A percentile compares a stretch with the other conserved stretches of the same genome.
These are phyloP conservation scores for Aureobasidium vineae DNA, from an alignment of 2,329 filamentous ascomycete genomes.

Conservation along the genomic window DNA sequence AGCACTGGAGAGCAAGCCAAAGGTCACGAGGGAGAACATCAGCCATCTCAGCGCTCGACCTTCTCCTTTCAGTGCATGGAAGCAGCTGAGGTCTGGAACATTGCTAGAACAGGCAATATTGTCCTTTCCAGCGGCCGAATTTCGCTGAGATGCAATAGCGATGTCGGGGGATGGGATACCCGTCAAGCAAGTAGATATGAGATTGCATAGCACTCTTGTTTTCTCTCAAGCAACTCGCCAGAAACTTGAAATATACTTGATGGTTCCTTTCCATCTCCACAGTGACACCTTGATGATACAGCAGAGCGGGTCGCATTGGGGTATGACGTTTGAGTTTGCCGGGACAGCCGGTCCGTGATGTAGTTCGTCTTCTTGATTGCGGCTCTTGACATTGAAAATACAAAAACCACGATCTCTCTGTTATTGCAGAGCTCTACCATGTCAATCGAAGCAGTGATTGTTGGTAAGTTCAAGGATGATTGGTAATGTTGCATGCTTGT, in stretches of 20 bases:
- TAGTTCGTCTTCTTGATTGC: slow-evolving; percentile 45
- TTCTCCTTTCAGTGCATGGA: not conserved
- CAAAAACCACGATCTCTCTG: not conserved
- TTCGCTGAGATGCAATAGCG: not conserved
- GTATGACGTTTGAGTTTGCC: slow-evolving; percentile 9
- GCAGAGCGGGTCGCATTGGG: not conserved
- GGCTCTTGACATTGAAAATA: not conserved
- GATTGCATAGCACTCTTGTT: not conserved
- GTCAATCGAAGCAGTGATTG: not conserved
- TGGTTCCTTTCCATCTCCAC: not conserved
- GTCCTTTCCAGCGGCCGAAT: not conserved
- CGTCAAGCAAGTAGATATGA: not conserved
- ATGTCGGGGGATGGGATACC: not conserved
- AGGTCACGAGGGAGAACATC: not conserved
- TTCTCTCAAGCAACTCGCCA: not conserved
- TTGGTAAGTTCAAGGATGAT: not conserved
- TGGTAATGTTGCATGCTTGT: not conserved
- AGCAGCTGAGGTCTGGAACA: not conserved
- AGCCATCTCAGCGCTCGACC: not conserved
- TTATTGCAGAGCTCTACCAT: not conserved
- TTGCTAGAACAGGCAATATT: not conserved
- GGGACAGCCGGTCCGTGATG: not conserved
- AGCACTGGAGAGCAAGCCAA: not conserved
- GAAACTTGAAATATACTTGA: not conserved
- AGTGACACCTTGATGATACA: slow-evolving; percentile 12